Evolutionary conservation across 2,329 filamentous ascomycete species (phyloP).

Genomic region (Sporothrix brasiliensis): DNA sequence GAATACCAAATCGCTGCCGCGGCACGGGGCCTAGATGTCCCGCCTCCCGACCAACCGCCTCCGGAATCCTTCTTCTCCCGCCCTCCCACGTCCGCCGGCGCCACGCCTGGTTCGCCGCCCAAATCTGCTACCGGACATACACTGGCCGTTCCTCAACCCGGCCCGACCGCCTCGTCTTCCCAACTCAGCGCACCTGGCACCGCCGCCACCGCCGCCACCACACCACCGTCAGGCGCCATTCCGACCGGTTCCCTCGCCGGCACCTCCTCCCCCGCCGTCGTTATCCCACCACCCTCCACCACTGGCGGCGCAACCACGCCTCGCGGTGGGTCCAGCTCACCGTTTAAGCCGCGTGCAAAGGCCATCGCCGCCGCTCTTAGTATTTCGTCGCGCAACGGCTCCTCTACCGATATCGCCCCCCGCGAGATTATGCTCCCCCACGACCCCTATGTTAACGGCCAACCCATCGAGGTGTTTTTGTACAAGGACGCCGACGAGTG

Average conservation of each 20-base stretch:
- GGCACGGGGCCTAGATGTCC: constrained; percentile 79
- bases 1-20: constrained; percentile 95
- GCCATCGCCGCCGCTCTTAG: constrained; percentile 81
- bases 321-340: constrained; percentile 55
- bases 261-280: constrained; percentile 74
- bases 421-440: constrained; percentile 78
- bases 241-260: constrained; percentile 57
- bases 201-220: not conserved
- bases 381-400: constrained; percentile 70
- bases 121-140: constrained; percentile 36
- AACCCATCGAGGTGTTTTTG: constrained; percentile 85
- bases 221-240: not conserved
- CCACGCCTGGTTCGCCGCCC: constrained; percentile 44
- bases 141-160: constrained; percentile 67
- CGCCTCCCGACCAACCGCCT: constrained; percentile 79
- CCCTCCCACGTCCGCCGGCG: constrained; percentile 47
- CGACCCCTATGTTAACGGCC: constrained; percentile 91
- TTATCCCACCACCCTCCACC: constrained; percentile 64
- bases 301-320: constrained; percentile 50
- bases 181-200: not conserved
- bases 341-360: constrained; percentile 83
- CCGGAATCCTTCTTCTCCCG: constrained; percentile 63
- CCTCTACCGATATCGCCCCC: constrained; percentile 70
- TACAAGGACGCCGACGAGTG: constrained; percentile 92
- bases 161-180: not conserved